phyloP scores from a whole-genome alignment of 257 asterid genomes.

The Solanum chaucha region DNA sequence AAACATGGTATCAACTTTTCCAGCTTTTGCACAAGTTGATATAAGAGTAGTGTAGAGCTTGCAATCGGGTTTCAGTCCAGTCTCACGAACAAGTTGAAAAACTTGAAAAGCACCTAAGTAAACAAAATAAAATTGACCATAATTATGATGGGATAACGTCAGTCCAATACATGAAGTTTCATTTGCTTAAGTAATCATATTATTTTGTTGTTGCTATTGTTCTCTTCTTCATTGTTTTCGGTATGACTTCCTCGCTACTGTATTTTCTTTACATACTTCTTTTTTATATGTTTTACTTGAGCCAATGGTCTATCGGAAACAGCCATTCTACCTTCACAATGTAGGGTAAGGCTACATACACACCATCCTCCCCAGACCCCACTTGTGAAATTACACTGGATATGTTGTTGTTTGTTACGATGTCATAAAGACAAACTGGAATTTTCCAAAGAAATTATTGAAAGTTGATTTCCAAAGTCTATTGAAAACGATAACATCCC shows the following conservation, averaged over 20 bases:
- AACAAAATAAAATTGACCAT: slow-evolving; percentile 11
- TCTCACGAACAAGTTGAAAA: slow-evolving; percentile 56
- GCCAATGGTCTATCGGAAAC: background rate
- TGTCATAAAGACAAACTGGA: background rate
- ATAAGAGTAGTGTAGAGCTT: slow-evolving; percentile 90
- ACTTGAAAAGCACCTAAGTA: slow-evolving; percentile 77
- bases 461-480: background rate
- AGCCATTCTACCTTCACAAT: background rate
- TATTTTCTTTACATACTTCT: background rate
- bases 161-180: background rate
- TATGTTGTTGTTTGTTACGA: background rate
- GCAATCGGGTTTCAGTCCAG: slow-evolving; percentile 75
- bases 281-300: background rate
- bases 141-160: background rate
- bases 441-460: background rate
- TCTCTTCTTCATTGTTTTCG: background rate
- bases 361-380: background rate
- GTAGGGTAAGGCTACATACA: background rate
- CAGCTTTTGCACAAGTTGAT: slow-evolving; percentile 93
- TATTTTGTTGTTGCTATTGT: background rate
- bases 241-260: background rate
- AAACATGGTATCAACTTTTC: slow-evolving; percentile 95
- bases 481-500: background rate
- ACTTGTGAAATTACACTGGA: background rate
- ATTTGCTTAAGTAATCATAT: background rate